Evolutionary conservation across 108 stramenopile species (phyloP).

Genomic region (Cyclotella sp.): DNA sequence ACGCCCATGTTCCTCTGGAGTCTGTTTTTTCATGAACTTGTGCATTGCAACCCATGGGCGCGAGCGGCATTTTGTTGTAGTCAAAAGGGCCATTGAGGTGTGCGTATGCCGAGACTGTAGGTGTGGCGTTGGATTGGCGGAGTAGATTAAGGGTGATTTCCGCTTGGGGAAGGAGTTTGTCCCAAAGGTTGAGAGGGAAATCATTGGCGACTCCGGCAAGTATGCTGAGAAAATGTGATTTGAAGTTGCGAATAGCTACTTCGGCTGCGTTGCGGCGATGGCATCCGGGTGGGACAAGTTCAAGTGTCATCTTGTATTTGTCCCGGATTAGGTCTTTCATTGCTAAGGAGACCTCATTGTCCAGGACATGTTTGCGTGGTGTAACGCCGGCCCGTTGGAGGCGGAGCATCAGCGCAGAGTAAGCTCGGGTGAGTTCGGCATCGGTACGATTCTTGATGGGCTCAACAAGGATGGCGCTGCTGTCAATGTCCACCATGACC

Average conservation of each 20-base stretch:
- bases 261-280: not conserved
- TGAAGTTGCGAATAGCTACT: conserved; percentile 10
- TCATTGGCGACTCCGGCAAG: not conserved
- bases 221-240: conserved; percentile 4
- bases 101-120: not conserved
- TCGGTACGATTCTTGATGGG: not conserved
- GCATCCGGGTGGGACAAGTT: not conserved
- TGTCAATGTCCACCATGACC: not conserved
- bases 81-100: not conserved
- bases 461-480: conserved; percentile 1
- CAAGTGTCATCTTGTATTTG: not conserved
- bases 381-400: not conserved
- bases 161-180: not conserved
- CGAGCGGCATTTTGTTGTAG: not conserved
- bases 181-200: not conserved
- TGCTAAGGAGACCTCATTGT: not conserved
- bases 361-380: not conserved
- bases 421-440: not conserved
- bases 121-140: no score
- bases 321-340: not conserved
- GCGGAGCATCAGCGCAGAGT: not conserved
- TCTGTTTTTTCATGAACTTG: conserved; percentile 2
- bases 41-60: not conserved
- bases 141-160: no score
- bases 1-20: not conserved